Percentiles rank a stretch among this genome's conserved stretches.
Evolutionary conservation across 1,139 yeast species (phyloP).

Genomic region (Saccharomyces hybrid): DNA sequence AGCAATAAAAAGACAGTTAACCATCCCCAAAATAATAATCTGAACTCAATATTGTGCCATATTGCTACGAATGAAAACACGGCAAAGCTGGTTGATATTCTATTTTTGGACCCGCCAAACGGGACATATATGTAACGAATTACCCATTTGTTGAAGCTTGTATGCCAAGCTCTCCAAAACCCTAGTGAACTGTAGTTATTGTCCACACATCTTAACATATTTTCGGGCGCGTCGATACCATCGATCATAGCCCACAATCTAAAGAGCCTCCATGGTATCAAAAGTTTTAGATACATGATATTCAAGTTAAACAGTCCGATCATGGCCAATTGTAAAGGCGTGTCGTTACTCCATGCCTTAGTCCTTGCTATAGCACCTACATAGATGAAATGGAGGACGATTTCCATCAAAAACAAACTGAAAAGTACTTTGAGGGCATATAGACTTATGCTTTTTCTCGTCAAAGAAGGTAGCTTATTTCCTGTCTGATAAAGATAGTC

Average conservation of each 20-base stretch:
- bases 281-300: conserved; percentile 82
- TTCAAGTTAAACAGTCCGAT: conserved; percentile 84
- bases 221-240: conserved; percentile 93
- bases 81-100: conserved; percentile 67
- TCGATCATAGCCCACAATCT: conserved; percentile 87
- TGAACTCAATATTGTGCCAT: conserved; percentile 95
- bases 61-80: conserved; percentile 96
- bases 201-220: conserved; percentile 93
- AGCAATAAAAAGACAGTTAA: conserved; percentile 72
- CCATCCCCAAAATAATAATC: conserved; percentile 93
- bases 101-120: conserved; percentile 67
- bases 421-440: conserved; percentile 64
- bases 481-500: conserved; percentile 69
- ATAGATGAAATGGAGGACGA: conserved; percentile 75
- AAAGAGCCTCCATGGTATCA: conserved; percentile 94
- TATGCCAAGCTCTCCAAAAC: conserved; percentile 99
- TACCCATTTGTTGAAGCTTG: conserved; percentile 87
- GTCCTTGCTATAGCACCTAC: conserved; percentile 85
- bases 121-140: conserved; percentile 79
- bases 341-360: conserved; percentile 81
- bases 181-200: conserved; percentile 87
- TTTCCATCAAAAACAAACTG: conserved; percentile 82
- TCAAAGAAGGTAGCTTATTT: conserved; percentile 45
- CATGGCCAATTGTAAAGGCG: conserved; percentile 93
- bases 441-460: conserved; percentile 42